These are phyloP conservation scores for Botrytis aclada DNA, from an alignment of 2,329 filamentous ascomycete genomes.

Conservation along the genomic window DNA sequence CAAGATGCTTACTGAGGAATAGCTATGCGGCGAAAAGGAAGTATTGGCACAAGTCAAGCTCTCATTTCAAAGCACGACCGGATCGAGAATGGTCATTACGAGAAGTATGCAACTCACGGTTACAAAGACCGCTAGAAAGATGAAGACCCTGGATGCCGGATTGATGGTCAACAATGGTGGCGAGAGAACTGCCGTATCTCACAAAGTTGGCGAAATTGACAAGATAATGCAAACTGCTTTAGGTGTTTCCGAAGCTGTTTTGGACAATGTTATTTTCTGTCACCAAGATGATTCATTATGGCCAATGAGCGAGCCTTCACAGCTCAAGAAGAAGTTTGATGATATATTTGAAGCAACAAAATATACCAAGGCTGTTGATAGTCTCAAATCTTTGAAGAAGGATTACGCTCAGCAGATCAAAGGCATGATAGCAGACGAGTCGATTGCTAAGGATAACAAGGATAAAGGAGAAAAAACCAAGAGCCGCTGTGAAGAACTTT, in stretches of 20 bases:
- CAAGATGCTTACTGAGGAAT: constrained; percentile 26
- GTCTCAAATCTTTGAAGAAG: constrained; percentile 84
- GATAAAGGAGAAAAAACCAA: constrained; percentile 73
- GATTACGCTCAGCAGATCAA: constrained; percentile 73
- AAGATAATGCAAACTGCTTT: constrained; percentile 79
- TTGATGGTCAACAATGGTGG: constrained; percentile 75
- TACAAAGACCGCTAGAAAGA: constrained; percentile 66
- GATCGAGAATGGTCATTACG: constrained; percentile 76
- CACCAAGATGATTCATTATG: constrained; percentile 97
- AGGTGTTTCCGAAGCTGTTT: constrained; percentile 83
- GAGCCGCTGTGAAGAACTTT: constrained; percentile 62
- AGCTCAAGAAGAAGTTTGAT: constrained; percentile 90
- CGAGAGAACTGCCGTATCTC: constrained; percentile 75
- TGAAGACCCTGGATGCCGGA: constrained; percentile 81
- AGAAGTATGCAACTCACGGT: constrained; percentile 82
- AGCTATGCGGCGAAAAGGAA: constrained; percentile 80
- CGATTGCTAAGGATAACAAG: constrained; percentile 78
- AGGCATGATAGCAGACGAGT: constrained; percentile 70
- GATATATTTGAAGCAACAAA: constrained; percentile 97
- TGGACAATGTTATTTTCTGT: constrained; percentile 96
- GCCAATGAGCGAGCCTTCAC: constrained; percentile 86
- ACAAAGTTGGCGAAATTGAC: constrained; percentile 77
- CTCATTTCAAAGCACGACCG: constrained; percentile 75
- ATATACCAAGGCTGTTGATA: constrained; percentile 96
- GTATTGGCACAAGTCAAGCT: constrained; percentile 90